Conservation (phyloP, 2,329 filamentous ascomycete species). For the Aspergillus costaricaensis region DNA sequence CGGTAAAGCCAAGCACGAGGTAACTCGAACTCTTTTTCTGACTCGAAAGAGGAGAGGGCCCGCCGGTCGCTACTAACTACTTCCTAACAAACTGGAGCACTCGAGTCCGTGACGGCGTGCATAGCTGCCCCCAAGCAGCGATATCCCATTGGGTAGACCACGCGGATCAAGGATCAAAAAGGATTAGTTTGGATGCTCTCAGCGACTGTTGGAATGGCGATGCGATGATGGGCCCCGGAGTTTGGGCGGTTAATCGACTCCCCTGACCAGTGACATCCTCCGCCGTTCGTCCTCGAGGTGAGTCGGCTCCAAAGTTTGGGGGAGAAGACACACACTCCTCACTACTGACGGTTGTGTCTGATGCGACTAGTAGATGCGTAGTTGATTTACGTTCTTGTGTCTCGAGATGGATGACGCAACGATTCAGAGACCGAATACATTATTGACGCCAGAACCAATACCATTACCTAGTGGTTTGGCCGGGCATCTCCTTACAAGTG, state of each 20-base stretch:
- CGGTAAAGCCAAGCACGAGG: background rate
- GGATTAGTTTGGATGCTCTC: background rate
- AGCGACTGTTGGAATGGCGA: background rate
- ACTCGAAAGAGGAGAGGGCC: background rate
- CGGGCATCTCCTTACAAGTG: background rate
- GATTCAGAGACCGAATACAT: background rate
- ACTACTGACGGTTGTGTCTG: background rate
- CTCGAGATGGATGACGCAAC: background rate
- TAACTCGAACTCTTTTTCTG: background rate
- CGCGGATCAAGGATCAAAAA: constrained; percentile 1
- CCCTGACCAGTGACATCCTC: background rate
- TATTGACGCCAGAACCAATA: background rate
- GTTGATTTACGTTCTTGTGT: background rate
- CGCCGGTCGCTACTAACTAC: background rate
- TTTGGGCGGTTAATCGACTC: background rate
- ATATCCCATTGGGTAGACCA: background rate
- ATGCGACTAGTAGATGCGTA: background rate
- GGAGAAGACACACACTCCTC: background rate
- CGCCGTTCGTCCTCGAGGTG: background rate
- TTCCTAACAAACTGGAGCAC: background rate
- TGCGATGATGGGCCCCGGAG: background rate
- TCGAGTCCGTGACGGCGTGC: background rate
- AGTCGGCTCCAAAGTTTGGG: background rate
- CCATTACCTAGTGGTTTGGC: background rate
- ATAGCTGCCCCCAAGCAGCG: background rate